Evolutionary conservation across 331 rosid species (phyloP).

Genomic region (Quercus tomentella): DNA sequence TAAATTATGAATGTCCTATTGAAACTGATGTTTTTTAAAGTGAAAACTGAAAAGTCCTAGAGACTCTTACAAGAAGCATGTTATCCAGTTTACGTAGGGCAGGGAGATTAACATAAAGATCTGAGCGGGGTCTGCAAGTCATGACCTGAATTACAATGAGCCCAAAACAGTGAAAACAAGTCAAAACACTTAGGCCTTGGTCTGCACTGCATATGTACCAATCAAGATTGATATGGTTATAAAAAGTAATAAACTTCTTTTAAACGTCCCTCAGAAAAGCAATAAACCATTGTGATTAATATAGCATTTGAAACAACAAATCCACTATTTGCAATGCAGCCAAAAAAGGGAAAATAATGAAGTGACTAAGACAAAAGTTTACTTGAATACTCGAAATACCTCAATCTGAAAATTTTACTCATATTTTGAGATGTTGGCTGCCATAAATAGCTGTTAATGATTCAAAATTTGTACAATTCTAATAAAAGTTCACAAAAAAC

Average conservation of each 20-base stretch:
- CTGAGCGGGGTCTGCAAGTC: constrained; percentile 87
- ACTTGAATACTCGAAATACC: background rate
- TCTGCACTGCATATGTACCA: background rate
- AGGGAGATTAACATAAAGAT: constrained; percentile 93
- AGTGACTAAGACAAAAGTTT: background rate
- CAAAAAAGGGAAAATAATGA: background rate
- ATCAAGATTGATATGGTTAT: background rate
- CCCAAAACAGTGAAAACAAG: background rate
- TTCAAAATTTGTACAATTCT: background rate
- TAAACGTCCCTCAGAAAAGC: background rate
- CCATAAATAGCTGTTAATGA: background rate
- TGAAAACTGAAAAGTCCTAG: background rate
- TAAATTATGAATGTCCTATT: constrained; percentile 17
- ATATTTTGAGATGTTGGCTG: background rate
- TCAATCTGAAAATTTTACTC: background rate
- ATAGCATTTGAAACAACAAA: constrained; percentile 9
- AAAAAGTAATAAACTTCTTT: background rate
- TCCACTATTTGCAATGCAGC: background rate
- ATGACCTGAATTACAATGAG: constrained; percentile 61
- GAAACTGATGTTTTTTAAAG: constrained; percentile 5
- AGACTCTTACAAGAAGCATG: constrained; percentile 89
- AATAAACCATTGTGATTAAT: background rate
- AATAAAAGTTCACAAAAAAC: background rate
- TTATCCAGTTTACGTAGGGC: constrained; percentile 91
- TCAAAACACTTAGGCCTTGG: background rate